Conservation (phyloP, 176 grass and related monocot species). For the Triticum turgidum region DNA sequence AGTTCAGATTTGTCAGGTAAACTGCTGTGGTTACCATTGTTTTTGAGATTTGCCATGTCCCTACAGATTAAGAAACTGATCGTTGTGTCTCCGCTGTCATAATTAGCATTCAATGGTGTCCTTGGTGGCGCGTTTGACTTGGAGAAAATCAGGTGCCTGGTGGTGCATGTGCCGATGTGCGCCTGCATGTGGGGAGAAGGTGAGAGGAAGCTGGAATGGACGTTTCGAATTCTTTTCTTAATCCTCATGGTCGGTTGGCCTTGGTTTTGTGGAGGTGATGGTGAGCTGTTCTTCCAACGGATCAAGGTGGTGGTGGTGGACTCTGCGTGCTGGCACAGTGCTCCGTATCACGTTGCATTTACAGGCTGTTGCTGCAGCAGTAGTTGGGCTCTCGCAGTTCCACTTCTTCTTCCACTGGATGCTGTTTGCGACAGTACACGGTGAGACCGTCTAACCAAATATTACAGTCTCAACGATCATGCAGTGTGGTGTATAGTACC, state of each 20-base stretch:
- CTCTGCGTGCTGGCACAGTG: neutral
- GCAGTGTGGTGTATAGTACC: too few relatives aligned
- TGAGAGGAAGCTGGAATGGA: constrained; percentile 24
- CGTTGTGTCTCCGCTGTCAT: neutral
- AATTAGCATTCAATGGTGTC: constrained; percentile 19
- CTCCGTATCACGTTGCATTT: neutral
- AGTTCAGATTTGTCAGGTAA: neutral
- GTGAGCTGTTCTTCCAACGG: constrained; percentile 31
- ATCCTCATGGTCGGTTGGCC: neutral
- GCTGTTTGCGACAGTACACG: neutral
- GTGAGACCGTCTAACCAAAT: too few relatives aligned
- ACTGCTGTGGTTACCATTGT: neutral
- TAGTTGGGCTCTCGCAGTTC: neutral
- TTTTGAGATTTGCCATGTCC: neutral
- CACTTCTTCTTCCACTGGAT: neutral
- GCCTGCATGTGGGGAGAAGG: constrained; percentile 37
- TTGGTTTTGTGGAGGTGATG: constrained; percentile 6
- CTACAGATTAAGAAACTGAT: neutral
- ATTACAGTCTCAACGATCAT: too few relatives aligned
- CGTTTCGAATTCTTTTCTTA: constrained; percentile 18
- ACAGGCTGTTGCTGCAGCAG: neutral
- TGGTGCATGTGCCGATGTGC: neutral
- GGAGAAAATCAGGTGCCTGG: neutral
- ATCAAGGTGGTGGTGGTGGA: neutral
- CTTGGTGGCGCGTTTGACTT: constrained; percentile 33